These are phyloP conservation scores for Saccharomyces hybrid DNA, from an alignment of 1,139 yeast genomes.

Conservation along the genomic window DNA sequence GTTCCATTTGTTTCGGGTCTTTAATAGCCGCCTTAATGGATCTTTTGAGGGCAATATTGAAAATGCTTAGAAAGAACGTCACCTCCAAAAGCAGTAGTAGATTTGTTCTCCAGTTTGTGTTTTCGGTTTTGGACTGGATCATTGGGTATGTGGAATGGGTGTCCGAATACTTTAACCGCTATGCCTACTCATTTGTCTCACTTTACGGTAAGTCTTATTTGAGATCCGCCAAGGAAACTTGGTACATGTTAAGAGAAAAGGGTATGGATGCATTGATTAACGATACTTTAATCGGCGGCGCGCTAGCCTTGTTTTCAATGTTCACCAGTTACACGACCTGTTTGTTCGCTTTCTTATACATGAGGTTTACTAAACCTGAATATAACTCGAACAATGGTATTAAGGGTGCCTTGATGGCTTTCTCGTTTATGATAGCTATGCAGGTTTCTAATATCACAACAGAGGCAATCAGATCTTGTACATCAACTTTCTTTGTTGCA, in stretches of 20 bases:
- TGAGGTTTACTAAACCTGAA: conserved; percentile 64
- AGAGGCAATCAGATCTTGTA: conserved; percentile 72
- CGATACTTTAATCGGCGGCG: conserved; percentile 73
- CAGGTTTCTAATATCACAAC: conserved; percentile 71
- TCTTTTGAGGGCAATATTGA: conserved; percentile 46
- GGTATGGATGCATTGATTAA: conserved; percentile 85
- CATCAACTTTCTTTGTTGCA: conserved; percentile 80
- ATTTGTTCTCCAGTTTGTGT: conserved; percentile 50
- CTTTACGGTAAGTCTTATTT: conserved; percentile 77
- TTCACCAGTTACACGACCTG: conserved; percentile 69
- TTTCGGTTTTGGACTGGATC: conserved; percentile 51
- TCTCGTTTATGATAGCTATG: conserved; percentile 64
- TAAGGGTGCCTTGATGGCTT: conserved; percentile 73
- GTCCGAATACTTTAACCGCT: conserved; percentile 80
- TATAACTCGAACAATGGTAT: conserved; percentile 62
- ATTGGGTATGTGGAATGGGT: conserved; percentile 68
- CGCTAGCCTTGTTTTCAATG: conserved; percentile 62
- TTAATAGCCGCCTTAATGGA: conserved; percentile 72
- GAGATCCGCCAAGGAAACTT: conserved; percentile 72
- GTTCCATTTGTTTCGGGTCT: conserved; percentile 86
- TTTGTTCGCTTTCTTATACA: conserved; percentile 60
- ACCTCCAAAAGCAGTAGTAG: conserved; percentile 45
- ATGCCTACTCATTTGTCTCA: conserved; percentile 83
- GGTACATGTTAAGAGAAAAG: conserved; percentile 66
- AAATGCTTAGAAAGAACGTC: conserved; percentile 41